These are phyloP conservation scores for Nepenthes alata DNA, from an alignment of 179 eudicot species.

Conservation along the genomic window DNA sequence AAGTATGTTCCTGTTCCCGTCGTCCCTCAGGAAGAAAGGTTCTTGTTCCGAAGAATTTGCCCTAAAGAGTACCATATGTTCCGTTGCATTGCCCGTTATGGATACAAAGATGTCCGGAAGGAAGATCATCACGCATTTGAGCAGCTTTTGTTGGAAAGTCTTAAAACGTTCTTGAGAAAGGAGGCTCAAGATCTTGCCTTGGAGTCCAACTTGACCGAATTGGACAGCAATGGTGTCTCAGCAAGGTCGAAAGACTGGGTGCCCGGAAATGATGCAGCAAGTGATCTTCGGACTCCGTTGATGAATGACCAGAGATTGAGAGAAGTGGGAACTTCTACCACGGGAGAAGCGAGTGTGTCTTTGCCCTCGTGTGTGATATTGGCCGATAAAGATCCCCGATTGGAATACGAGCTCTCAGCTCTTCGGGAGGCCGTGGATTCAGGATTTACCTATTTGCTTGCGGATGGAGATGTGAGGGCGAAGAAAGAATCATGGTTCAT, in stretches of 20 bases:
- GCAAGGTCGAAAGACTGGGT: conserved; percentile 27
- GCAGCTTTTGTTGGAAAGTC: conserved; percentile 52
- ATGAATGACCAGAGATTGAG: conserved; percentile 28
- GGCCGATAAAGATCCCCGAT: conserved; percentile 43
- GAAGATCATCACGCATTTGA: conserved; percentile 79
- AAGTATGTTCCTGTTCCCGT: conserved; percentile 75
- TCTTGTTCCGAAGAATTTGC: conserved; percentile 66
- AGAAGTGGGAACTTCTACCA: conserved; percentile 12
- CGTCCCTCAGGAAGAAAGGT: conserved; percentile 81
- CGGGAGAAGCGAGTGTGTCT: conserved; percentile 7
- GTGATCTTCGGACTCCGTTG: conserved; percentile 48
- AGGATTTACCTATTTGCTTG: conserved; percentile 85
- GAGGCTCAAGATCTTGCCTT: conserved; percentile 67
- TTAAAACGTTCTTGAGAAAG: conserved; percentile 48
- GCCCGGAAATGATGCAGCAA: conserved; percentile 12
- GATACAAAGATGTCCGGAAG: conserved; percentile 75
- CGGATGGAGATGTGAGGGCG: conserved; percentile 68
- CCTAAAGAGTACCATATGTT: conserved; percentile 83
- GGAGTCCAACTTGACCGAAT: conserved; percentile 29
- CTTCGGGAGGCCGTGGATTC: conserved; percentile 65
- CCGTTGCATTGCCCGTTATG: conserved; percentile 75
- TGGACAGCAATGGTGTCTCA: conserved; percentile 28
- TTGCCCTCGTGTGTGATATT: conserved; percentile 12
- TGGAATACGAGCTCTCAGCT: conserved; percentile 80
- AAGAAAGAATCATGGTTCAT: conserved; percentile 63